Conservation (phyloP, 208 protist genomes). For the Naegleria lovaniensis region DNA sequence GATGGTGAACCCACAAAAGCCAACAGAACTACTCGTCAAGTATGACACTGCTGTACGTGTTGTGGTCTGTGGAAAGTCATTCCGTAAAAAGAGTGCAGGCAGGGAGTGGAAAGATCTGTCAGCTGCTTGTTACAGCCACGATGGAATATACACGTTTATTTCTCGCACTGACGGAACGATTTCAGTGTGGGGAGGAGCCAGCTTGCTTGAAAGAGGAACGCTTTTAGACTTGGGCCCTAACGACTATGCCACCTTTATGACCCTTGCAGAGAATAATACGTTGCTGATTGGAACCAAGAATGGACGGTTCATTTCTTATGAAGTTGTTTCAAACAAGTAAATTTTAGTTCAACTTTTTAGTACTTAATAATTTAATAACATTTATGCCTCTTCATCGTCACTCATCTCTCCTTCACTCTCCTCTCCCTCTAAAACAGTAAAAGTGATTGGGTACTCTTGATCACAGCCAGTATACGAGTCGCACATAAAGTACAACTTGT, state of each 20-base stretch:
- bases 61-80: background rate
- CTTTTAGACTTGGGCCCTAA: background rate
- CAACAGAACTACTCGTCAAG: background rate
- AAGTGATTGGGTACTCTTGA: slow-evolving; percentile 45
- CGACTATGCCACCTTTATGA: background rate
- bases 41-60: background rate
- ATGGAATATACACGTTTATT: background rate
- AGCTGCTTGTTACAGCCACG: background rate
- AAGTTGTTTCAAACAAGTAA: too few relatives aligned
- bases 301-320: too few relatives aligned
- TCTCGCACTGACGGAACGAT: background rate
- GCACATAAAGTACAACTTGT: slow-evolving; percentile 74
- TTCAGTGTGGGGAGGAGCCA: background rate
- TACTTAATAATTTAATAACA: too few relatives aligned
- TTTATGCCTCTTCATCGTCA: background rate
- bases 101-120: background rate
- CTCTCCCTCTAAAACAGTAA: slow-evolving; percentile 30
- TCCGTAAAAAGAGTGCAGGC: background rate
- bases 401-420: background rate
- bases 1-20: background rate
- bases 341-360: too few relatives aligned
- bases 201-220: background rate
- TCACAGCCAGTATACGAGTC: slow-evolving; percentile 81
- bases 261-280: too few relatives aligned
- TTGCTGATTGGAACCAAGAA: too few relatives aligned